Percentiles rank a stretch among this genome's conserved stretches.
Conservation (phyloP, 225 moss, liverwort and hornwort species). For the Physcomitrellopsis africana region DNA sequence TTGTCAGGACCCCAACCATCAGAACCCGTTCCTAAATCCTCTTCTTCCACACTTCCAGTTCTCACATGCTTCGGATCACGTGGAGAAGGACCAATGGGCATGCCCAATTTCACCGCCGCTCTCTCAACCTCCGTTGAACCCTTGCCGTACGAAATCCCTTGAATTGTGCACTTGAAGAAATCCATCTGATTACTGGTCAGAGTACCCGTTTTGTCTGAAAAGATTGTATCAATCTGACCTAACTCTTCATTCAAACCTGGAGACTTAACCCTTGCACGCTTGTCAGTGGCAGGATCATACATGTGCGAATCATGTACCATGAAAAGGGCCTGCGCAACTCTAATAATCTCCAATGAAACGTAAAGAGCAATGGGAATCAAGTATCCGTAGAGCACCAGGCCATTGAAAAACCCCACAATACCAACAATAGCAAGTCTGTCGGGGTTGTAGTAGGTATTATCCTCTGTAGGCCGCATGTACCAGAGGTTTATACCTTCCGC, state of each 20-base stretch:
- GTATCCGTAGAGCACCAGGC: conserved; percentile 80
- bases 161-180: conserved; percentile 79
- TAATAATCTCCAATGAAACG: conserved; percentile 79
- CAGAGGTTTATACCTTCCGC: conserved; percentile 50
- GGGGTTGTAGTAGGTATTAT: conserved; percentile 71
- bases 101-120: conserved; percentile 68
- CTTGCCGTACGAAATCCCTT: conserved; percentile 76
- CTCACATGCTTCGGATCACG: conserved; percentile 42
- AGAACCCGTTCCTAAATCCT: conserved; percentile 1
- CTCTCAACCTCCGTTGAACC: conserved; percentile 88
- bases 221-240: conserved; percentile 93
- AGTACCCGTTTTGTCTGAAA: conserved; percentile 95
- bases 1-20: conserved; percentile 30
- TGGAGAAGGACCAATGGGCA: conserved; percentile 55
- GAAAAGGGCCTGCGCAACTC: conserved; percentile 66
- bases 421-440: conserved; percentile 53
- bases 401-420: conserved; percentile 58
- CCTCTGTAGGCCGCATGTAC: conserved; percentile 59
- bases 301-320: conserved; percentile 65
- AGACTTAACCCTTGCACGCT: conserved; percentile 73
- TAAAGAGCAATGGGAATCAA: conserved; percentile 92
- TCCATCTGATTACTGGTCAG: conserved; percentile 96
- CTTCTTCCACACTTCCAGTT: conserved; percentile 18
- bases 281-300: conserved; percentile 59
- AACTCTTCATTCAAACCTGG: conserved; percentile 88